phyloP scores from a whole-genome alignment of 2,329 filamentous ascomycete genomes.

The Fusarium sp. region DNA sequence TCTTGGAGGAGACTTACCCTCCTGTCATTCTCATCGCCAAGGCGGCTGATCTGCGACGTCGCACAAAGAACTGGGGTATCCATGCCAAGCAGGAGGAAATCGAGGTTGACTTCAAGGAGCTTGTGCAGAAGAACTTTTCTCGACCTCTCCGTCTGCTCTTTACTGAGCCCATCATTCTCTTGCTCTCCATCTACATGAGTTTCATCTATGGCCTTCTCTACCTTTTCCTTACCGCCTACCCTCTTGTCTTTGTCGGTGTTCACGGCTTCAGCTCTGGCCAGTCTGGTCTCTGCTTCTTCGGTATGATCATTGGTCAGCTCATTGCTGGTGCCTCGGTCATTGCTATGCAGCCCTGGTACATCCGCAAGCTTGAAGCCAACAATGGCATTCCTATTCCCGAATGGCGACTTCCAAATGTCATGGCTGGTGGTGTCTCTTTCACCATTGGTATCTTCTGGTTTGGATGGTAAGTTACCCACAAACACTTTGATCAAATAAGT shows the following conservation, averaged over 20 bases:
- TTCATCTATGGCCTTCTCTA: slow-evolving; percentile 85
- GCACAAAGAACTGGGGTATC: slow-evolving; percentile 76
- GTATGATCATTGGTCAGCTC: slow-evolving; percentile 80
- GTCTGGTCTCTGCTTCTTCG: slow-evolving; percentile 84
- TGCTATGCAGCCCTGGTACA: slow-evolving; percentile 72
- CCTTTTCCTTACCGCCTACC: slow-evolving; percentile 86
- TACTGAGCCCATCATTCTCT: slow-evolving; percentile 74
- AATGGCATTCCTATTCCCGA: slow-evolving; percentile 72
- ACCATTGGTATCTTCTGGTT: slow-evolving; percentile 80
- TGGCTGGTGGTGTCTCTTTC: slow-evolving; percentile 69
- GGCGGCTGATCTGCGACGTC: slow-evolving; percentile 69
- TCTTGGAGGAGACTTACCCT: slow-evolving; percentile 77
- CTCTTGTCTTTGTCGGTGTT: slow-evolving; percentile 79
- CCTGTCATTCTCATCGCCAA: slow-evolving; percentile 72
- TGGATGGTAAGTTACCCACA: slow-evolving; percentile 64
- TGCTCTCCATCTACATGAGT: slow-evolving; percentile 76
- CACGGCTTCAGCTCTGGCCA: slow-evolving; percentile 77
- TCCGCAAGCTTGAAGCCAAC: slow-evolving; percentile 74
- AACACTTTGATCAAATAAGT: neutral
- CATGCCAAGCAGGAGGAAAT: slow-evolving; percentile 79
- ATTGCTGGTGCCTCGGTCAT: slow-evolving; percentile 74
- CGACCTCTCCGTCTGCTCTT: slow-evolving; percentile 74
- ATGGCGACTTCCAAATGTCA: slow-evolving; percentile 73
- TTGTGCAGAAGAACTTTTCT: slow-evolving; percentile 74
- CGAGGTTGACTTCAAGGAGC: slow-evolving; percentile 71